These are phyloP conservation scores for Trametes pubescens DNA, from an alignment of 1,284 basidiomycete species.

Conservation along the genomic window DNA sequence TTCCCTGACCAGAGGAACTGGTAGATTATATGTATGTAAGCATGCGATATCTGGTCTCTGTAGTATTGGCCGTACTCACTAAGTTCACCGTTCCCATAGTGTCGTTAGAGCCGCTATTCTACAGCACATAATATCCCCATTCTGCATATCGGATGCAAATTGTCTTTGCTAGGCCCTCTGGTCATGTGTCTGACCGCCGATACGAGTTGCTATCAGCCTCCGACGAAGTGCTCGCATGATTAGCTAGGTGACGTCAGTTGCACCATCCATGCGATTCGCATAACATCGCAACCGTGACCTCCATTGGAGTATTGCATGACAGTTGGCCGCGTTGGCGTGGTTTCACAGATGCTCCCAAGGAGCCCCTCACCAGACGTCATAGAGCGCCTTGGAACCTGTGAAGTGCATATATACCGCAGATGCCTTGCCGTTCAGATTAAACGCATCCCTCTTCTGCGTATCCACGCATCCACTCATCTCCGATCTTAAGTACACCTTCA, in stretches of 20 bases:
- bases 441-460: not conserved
- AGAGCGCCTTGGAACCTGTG: not conserved
- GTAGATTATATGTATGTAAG: constrained; percentile 16
- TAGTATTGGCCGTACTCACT: not conserved
- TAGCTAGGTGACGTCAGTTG: constrained; percentile 15
- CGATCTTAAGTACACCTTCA: constrained; percentile 3
- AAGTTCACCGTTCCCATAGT: not conserved
- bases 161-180: not conserved
- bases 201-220: not conserved
- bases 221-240: not conserved
- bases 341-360: not conserved
- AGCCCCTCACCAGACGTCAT: constrained; percentile 18
- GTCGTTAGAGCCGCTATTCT: not conserved
- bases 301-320: not conserved
- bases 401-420: constrained; percentile 3
- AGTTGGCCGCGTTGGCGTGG: not conserved
- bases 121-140: too few species aligned
- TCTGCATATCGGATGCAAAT: too few species aligned
- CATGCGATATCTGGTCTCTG: not conserved
- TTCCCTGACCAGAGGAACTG: constrained; percentile 53
- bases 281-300: not conserved
- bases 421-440: not conserved
- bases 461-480: not conserved
- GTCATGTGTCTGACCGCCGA: not conserved
- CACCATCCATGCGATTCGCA: not conserved